Conservation (phyloP, 2,329 filamentous ascomycete species). For the Aaosphaeria pasadenensis region DNA sequence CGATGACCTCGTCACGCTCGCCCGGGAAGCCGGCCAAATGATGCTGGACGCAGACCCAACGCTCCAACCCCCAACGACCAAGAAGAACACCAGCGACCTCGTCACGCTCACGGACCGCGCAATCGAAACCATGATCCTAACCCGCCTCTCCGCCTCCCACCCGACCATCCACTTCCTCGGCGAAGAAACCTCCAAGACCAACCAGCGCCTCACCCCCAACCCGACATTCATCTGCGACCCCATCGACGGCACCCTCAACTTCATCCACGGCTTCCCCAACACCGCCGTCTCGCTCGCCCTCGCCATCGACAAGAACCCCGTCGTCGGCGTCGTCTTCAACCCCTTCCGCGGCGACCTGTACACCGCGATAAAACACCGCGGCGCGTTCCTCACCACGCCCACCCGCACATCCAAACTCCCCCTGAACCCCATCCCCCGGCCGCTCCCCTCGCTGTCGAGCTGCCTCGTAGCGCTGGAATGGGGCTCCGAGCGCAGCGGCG, state of each 20-base stretch:
- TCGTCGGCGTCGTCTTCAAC: conserved; percentile 36
- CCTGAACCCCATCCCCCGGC: conserved; percentile 19
- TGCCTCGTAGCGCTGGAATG: conserved; percentile 36
- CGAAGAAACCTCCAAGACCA: conserved; percentile 34
- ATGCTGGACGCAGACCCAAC: conserved; percentile 30
- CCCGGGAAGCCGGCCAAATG: conserved; percentile 26
- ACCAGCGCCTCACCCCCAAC: conserved; percentile 23
- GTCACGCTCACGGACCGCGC: conserved; percentile 56
- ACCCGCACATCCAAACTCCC: conserved; percentile 24
- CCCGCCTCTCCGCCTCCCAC: conserved; percentile 42
- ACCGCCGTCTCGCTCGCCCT: conserved; percentile 33
- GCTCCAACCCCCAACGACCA: conserved; percentile 20
- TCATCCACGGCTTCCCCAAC: conserved; percentile 37
- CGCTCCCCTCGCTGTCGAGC: conserved; percentile 25
- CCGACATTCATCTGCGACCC: conserved; percentile 39
- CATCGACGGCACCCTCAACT: conserved; percentile 40
- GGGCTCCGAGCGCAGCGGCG: conserved; percentile 35
- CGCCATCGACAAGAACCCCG: conserved; percentile 26
- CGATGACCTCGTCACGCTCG: conserved; percentile 20
- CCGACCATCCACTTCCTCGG: conserved; percentile 43
- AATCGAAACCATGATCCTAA: conserved; percentile 51
- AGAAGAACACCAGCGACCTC: conserved; percentile 47
- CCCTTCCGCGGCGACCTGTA: conserved; percentile 35
- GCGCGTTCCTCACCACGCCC: conserved; percentile 24
- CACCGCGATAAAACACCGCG: conserved; percentile 30